Evolutionary conservation across 2,329 filamentous ascomycete species (phyloP), one percentile per base, ranked within the genome.

Genomic region (Ophiocordyceps robertsii): DNA sequence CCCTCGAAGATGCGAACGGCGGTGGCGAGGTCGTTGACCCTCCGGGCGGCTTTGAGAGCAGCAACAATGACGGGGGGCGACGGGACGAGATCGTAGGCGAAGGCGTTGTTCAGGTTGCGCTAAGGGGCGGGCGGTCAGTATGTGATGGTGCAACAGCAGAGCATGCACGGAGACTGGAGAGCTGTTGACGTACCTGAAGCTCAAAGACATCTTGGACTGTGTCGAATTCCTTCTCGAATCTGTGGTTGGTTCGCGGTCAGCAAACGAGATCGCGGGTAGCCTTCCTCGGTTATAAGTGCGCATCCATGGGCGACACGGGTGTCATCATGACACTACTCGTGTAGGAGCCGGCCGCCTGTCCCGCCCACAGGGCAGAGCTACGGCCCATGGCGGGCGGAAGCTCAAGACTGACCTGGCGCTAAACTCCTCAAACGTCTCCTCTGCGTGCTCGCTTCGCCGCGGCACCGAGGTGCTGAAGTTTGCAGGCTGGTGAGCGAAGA

Each of bases 151-250:
- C 29, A 2, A 30, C 24, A 27, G 9, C 24, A 27, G 24, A 6
- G 24, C 6, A 27, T 27, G 24, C 24, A 9, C 9, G 3, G 24
- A 27, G 24, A 27, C 6, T 27, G 24, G 9, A 27, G 24, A 27
- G 9, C 6, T 27, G 24, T 27, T 38, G 46, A 63, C 75, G 62
- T 80, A 95, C 89, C 87, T 95, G 89, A 62, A 98, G 87, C 81
- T 98, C 92, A 68, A 98, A 98, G 62, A 96, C 90, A 72, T 98
- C 92, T 71, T 96, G 87, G 53, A 98, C 92, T 61, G 71, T 69
- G 50, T 98, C 90, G 63, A 98, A 98, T 72, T 98, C 92, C 80
- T 95, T 95, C 79, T 98, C 92, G 63, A 94, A 98, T 73, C 92
- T 98, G 64, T 60, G 42, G 32, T 8, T 3, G 16, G 16, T 6